Percentiles rank a stretch among this genome's conserved stretches.
Evolutionary conservation across 2,329 filamentous ascomycete genomes (phyloP).

Genomic region (Metarhizium album): DNA sequence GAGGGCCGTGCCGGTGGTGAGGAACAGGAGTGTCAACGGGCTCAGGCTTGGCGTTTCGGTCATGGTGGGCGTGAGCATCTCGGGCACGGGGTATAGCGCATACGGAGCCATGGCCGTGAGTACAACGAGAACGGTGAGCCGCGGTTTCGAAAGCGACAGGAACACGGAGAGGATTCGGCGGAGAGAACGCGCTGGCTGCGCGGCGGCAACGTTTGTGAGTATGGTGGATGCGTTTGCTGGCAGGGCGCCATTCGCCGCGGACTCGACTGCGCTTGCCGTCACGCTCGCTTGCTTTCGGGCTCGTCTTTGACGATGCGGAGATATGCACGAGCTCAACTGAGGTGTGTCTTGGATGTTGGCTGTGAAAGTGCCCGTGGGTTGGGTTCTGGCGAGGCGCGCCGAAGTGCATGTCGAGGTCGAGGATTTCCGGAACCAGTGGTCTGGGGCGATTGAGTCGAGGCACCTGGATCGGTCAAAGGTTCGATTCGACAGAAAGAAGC

Average conservation of each 20-base stretch:
- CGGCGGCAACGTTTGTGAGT: constrained; percentile 40
- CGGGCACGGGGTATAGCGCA: constrained; percentile 83
- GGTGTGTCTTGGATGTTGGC: constrained; percentile 10
- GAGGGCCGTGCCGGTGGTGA: constrained; percentile 79
- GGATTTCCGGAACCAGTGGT: constrained; percentile 16
- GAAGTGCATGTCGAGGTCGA: constrained; percentile 16
- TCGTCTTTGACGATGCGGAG: constrained; percentile 26
- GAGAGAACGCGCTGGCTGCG: constrained; percentile 38
- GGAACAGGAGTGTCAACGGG: constrained; percentile 82
- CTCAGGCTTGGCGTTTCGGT: constrained; percentile 69
- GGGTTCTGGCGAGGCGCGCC: constrained; percentile 2
- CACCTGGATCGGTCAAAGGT: constrained; percentile 26
- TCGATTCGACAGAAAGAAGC: constrained; percentile 27
- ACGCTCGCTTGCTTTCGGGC: constrained; percentile 16
- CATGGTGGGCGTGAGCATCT: constrained; percentile 61
- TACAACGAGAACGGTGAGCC: constrained; percentile 81
- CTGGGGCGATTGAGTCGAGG: constrained; percentile 22
- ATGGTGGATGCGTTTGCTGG: constrained; percentile 43
- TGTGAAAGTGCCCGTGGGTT: constrained; percentile 8
- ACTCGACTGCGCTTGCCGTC: not conserved
- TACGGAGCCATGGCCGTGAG: constrained; percentile 87
- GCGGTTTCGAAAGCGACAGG: constrained; percentile 89
- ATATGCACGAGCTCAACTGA: constrained; percentile 14
- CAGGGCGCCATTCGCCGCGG: constrained; percentile 19
- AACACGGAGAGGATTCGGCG: constrained; percentile 66